These are phyloP conservation scores for Pigoraptor vietnamica DNA, from an alignment of 78 protist species.

Conservation along the genomic window DNA sequence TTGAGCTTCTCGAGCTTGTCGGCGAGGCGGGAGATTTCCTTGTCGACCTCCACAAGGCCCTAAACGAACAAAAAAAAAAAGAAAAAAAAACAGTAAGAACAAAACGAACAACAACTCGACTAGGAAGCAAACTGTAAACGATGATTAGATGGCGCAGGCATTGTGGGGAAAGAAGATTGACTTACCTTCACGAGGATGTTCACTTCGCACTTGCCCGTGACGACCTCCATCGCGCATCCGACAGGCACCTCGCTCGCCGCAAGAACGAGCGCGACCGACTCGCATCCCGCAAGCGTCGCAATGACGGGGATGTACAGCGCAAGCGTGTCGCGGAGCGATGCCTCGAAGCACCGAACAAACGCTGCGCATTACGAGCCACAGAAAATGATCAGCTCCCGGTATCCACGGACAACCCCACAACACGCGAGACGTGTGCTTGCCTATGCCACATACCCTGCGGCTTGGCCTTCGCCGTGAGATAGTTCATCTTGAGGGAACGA, in stretches of 20 bases:
- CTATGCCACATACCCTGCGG: not conserved
- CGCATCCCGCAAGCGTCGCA: not conserved
- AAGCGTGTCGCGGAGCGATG: not conserved
- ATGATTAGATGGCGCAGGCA: too few species aligned
- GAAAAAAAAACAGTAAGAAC: not conserved
- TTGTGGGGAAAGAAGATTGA: too few species aligned
- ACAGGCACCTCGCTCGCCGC: not conserved
- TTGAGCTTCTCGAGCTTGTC: not conserved
- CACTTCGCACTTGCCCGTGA: not conserved
- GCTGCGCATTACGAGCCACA: not conserved
- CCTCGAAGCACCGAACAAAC: not conserved
- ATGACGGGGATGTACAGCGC: not conserved
- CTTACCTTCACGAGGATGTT: constrained; percentile 26
- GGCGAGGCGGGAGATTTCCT: not conserved
- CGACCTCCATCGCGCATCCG: constrained; percentile 12
- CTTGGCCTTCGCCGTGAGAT: not conserved
- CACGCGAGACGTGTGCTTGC: not conserved
- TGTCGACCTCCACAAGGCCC: constrained; percentile 19
- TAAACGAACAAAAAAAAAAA: not conserved
- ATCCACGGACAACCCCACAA: too few species aligned
- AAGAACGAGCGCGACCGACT: not conserved
- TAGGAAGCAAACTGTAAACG: not conserved
- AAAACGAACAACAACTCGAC: not conserved
- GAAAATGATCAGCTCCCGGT: too few species aligned
- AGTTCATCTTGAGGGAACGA: not conserved